Base-by-base conservation (phyloP, 805 yeast genomes). In the Zygoascus biomembranicola region DNA sequence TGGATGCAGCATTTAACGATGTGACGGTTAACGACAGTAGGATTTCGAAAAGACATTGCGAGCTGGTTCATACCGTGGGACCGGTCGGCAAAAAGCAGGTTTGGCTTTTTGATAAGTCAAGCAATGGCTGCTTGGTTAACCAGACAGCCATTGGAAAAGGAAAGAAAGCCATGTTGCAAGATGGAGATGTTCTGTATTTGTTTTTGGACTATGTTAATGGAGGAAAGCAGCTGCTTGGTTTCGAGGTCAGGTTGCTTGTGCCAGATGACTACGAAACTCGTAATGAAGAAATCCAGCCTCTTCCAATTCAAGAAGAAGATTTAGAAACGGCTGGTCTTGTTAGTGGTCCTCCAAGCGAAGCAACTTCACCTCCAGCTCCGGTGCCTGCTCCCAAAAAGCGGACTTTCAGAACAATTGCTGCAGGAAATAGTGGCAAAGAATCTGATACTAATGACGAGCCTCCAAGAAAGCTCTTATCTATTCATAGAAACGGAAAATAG, bases 31-130 rank as follows among this genome's bases (percentile, higher is more conserved):
- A 77, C 32, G 97, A 90, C 59, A 85, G 77, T 60, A 70, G 97
- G 47, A 77, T 92, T 61, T 90, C 97, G 1, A 87, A 89, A 58
- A 74, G 84, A 1, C 98, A 94, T 68, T 90, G 97, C 66, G 70
- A 82, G 32, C 72, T 92, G 13, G 61, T 75, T 54, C 88, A 84
- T 63, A 42, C 31, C 43, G 14, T 18, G 10, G 82, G 82, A 0
- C 77, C 80, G 2, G 77, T 77, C 13, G 84, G 84, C 54, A 69
- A 82, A 8, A 87, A 83, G 53, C 90, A 83, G 63, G 73, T 87
- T 14, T 89, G 95, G 95, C 70, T 90, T 32, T 69, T 87, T 47
- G 96, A 90, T 60, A 78, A 74, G 57, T 85, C 94, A 53, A 80
- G 95, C 0, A 90, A 90, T 66, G 84, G 87, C 1, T 86, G 96